phyloP scores from a whole-genome alignment of 2,329 filamentous ascomycete genomes.

The Hymenoscyphus repandus region DNA sequence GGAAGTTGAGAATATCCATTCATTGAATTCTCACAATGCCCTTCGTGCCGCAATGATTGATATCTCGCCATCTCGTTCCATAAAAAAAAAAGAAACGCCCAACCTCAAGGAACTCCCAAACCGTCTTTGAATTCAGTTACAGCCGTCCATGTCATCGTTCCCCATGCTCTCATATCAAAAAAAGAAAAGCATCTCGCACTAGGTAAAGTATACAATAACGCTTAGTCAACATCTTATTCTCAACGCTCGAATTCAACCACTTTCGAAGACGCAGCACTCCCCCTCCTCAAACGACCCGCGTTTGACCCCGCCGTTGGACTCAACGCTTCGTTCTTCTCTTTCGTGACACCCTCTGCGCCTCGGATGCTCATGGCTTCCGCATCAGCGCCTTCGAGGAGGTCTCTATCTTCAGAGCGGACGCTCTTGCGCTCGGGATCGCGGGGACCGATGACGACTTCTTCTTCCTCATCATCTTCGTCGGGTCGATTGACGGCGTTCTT shows the following conservation, averaged over 20 bases:
- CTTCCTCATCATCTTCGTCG: slow-evolving; percentile 66
- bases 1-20: too few relatives aligned
- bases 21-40: too few relatives aligned
- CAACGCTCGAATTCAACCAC: slow-evolving; percentile 43
- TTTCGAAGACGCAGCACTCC: slow-evolving; percentile 32
- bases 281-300: slow-evolving; percentile 25
- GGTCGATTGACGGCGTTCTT: slow-evolving; percentile 66
- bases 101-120: too few relatives aligned
- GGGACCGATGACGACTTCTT: slow-evolving; percentile 53
- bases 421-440: slow-evolving; percentile 51
- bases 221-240: neutral
- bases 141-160: too few relatives aligned
- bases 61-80: too few relatives aligned
- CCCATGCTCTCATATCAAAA: too few relatives aligned
- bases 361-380: slow-evolving; percentile 52
- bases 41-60: too few relatives aligned
- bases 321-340: slow-evolving; percentile 13
- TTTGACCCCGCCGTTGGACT: slow-evolving; percentile 15
- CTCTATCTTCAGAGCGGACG: slow-evolving; percentile 62
- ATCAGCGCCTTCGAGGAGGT: slow-evolving; percentile 69
- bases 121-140: too few relatives aligned
- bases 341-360: slow-evolving; percentile 25
- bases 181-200: too few relatives aligned
- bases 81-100: too few relatives aligned
- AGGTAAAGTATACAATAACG: too few relatives aligned